phyloP scores from a whole-genome alignment of 805 yeast species.

The Lipomyces yamadae region DNA sequence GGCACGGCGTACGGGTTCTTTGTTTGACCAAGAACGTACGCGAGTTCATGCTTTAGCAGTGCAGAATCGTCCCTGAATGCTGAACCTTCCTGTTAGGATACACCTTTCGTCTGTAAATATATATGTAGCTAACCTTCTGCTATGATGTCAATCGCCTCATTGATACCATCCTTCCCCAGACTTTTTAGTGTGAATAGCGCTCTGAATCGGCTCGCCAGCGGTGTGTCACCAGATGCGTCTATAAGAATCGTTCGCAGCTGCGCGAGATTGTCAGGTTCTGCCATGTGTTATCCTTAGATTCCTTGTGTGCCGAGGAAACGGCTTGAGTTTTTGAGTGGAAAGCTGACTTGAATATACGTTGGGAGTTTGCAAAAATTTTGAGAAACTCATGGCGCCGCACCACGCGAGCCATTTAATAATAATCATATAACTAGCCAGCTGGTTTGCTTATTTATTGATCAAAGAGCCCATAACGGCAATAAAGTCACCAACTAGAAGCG shows the following conservation, averaged over 20 bases:
- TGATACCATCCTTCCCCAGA: slow-evolving; percentile 73
- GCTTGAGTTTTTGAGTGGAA: neutral
- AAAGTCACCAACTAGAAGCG: neutral
- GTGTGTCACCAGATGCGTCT: slow-evolving; percentile 60
- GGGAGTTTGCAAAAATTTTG: neutral
- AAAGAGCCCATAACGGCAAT: neutral
- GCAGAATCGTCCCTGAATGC: slow-evolving; percentile 77
- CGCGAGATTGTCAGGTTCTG: slow-evolving; percentile 23
- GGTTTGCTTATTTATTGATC: neutral
- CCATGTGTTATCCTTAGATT: slow-evolving; percentile 14
- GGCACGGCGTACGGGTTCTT: slow-evolving; percentile 80
- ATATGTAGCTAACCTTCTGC: slow-evolving; percentile 58
- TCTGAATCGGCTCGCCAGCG: slow-evolving; percentile 86
- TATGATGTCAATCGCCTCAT: slow-evolving; percentile 77
- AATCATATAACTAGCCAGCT: too few relatives aligned
- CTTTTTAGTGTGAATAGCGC: slow-evolving; percentile 91
- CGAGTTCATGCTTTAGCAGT: slow-evolving; percentile 94
- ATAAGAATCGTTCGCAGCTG: slow-evolving; percentile 27
- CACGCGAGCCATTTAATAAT: too few relatives aligned
- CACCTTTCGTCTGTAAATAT: neutral
- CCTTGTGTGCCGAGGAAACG: neutral
- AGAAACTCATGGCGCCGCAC: too few relatives aligned
- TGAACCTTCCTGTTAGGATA: slow-evolving; percentile 3
- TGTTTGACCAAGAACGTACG: slow-evolving; percentile 96
- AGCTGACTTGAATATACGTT: neutral